Percentiles rank a stretch among this genome's conserved stretches.
Conservation (phyloP, 805 yeast genomes). For the Metschnikowia orientalis region DNA sequence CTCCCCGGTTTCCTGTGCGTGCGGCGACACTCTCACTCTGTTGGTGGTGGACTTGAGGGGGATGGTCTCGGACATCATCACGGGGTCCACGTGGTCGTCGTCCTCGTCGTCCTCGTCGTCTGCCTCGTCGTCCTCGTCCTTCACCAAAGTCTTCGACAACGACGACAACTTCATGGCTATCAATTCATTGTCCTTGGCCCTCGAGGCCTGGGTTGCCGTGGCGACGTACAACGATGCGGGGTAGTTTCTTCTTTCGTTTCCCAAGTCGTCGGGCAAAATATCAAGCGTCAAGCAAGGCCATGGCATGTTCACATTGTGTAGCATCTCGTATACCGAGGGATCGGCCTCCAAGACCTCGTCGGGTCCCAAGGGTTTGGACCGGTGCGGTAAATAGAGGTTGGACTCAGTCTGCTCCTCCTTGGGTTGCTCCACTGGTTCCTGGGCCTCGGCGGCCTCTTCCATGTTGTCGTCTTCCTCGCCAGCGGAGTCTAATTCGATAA, state of each 20-base stretch:
- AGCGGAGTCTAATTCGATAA: conserved; percentile 67
- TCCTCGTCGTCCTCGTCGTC: conserved; percentile 73
- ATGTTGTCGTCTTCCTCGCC: conserved; percentile 44
- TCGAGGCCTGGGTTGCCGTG: conserved; percentile 91
- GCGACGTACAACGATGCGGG: conserved; percentile 85
- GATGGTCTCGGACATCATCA: conserved; percentile 79
- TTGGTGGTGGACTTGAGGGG: conserved; percentile 82
- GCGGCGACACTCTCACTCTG: conserved; percentile 80
- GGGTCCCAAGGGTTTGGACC: conserved; percentile 85
- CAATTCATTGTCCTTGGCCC: conserved; percentile 83
- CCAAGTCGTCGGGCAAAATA: conserved; percentile 78
- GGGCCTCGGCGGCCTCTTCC: conserved; percentile 30
- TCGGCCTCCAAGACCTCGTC: conserved; percentile 96
- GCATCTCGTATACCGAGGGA: conserved; percentile 93
- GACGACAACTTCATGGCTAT: conserved; percentile 79
- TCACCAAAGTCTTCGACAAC: conserved; percentile 79
- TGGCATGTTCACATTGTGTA: conserved; percentile 87
- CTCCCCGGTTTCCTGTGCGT: conserved; percentile 68
- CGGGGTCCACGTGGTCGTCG: conserved; percentile 66
- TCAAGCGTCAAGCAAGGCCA: conserved; percentile 97
- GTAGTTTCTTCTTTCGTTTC: conserved; percentile 81
- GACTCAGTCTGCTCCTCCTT: conserved; percentile 30
- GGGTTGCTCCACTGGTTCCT: conserved; percentile 4
- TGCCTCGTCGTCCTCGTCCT: conserved; percentile 73
- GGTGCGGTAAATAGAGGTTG: conserved; percentile 78